Evolutionary conservation across 1,284 basidiomycete species (phyloP), one percentile per base, ranked within the genome.

Genomic region (Anthracocystis panici-leucophaei): DNA sequence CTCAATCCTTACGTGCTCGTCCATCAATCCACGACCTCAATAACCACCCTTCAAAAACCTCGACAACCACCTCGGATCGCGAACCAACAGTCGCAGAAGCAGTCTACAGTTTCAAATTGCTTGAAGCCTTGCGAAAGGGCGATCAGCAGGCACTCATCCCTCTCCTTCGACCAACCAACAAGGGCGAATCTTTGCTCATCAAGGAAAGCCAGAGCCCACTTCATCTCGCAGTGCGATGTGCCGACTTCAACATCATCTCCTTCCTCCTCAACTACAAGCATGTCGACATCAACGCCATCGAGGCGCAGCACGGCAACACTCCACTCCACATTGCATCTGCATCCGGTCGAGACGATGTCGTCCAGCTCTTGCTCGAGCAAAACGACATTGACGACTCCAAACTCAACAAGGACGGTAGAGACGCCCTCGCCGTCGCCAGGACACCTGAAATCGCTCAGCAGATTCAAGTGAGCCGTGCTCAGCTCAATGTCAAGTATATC

Each of bases 281-380:
- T 35, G 91, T 80, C 48, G 57, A 84, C 67, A 56, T 80, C 50
- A 83, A 85, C 29, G 77, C 75, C 2, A 33, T 52, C 8, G 86
- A 87, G 46, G 38, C 73, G 0, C 80, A 85, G 40, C 67, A 78
- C 14, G 91, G 91, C 2, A 92, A 91, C 7, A 95, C 94, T 0
- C 89, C 95, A 0, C 88, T 97, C 0, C 95, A 98, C 84, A 89
- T 97, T 10, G 94, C 95, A 0, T 91, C 92, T 0, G 91, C 91
- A 0, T 88, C 95, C 1, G 92, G 92, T 5, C 88, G 95, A 40
- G 86, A 89, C 3, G 95, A 97, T 66, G 89, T 93, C 10, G 91
- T 88, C 69, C 69, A 80, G 63, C 76, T 82, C 20, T 72, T 87
- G 35, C 75, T 86, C 14, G 64, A 71, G 7, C 77, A 94, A 79